Evolutionary conservation across 1,284 basidiomycete genomes (phyloP).

Genomic region (Sphagnurus paluster): DNA sequence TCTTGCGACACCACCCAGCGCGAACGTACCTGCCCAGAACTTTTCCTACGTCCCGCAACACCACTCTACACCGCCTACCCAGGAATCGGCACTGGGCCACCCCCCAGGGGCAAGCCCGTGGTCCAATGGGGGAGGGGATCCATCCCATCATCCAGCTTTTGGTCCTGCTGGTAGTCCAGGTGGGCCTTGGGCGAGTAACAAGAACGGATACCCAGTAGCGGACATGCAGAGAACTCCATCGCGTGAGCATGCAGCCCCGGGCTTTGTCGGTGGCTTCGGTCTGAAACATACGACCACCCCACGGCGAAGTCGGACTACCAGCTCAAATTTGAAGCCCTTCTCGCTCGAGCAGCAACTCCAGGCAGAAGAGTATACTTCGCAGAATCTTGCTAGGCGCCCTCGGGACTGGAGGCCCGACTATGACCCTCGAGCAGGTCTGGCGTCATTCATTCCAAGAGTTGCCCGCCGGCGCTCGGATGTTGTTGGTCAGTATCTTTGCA

Average conservation of each 20-base stretch:
- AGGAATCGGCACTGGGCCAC: constrained; percentile 3
- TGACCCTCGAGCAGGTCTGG: constrained; percentile 11
- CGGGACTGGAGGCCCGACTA: constrained; percentile 19
- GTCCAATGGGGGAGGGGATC: constrained; percentile 3
- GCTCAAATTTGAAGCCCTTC: constrained; percentile 8
- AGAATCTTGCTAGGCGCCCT: constrained; percentile 17
- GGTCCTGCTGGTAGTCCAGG: neutral
- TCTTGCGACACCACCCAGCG: constrained; percentile 11
- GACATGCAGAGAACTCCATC: constrained; percentile 8
- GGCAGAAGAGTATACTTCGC: constrained; percentile 12
- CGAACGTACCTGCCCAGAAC: neutral
- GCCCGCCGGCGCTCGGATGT: constrained; percentile 8
- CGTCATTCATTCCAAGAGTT: constrained; percentile 14
- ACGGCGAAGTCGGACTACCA: constrained; percentile 5
- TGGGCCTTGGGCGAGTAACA: neutral
- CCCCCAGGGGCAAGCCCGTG: constrained; percentile 15
- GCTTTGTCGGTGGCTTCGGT: neutral
- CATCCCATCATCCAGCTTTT: neutral
- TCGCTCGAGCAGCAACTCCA: neutral
- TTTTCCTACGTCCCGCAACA: constrained; percentile 5
- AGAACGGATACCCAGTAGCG: neutral
- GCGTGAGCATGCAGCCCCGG: neutral
- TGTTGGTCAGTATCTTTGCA: constrained; percentile 9
- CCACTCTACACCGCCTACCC: neutral
- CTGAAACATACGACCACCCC: constrained; percentile 6